phyloP scores from a whole-genome alignment of 805 yeast genomes.

The Yamadazyma kitorensis region DNA sequence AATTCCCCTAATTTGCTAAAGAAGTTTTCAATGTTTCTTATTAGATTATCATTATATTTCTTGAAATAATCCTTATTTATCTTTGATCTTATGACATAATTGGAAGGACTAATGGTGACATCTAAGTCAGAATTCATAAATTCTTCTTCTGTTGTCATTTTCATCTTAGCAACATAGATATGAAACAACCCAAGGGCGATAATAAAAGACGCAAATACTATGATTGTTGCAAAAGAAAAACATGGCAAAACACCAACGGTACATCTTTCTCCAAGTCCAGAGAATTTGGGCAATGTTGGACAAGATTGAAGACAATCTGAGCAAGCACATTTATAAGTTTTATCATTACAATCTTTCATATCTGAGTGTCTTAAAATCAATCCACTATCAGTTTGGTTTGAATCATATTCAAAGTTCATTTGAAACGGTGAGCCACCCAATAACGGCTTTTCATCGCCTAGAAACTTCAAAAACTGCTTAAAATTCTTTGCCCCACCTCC shows the following conservation, averaged over 20 bases:
- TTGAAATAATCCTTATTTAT: neutral
- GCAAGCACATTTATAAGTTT: conserved; percentile 77
- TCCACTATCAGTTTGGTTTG: conserved; percentile 12
- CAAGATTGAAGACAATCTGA: conserved; percentile 84
- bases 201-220: conserved; percentile 41
- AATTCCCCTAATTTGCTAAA: conserved; percentile 52
- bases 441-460: conserved; percentile 92
- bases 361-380: conserved; percentile 24
- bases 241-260: conserved; percentile 66
- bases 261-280: conserved; percentile 41
- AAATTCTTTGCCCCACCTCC: conserved; percentile 95
- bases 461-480: conserved; percentile 71
- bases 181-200: conserved; percentile 45
- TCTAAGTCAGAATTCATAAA: conserved; percentile 12
- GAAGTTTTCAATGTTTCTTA: conserved; percentile 17
- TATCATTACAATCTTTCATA: conserved; percentile 57
- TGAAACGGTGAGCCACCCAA: conserved; percentile 96
- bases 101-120: conserved; percentile 15
- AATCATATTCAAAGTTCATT: conserved; percentile 65
- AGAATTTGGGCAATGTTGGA: conserved; percentile 58
- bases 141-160: conserved; percentile 4
- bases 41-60: conserved; percentile 1
- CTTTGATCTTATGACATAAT: conserved; percentile 8
- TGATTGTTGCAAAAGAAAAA: conserved; percentile 60
- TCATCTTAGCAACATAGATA: conserved; percentile 22